Base-by-base conservation (phyloP, 345 rosid species). In the Rhizophora apiculata region DNA sequence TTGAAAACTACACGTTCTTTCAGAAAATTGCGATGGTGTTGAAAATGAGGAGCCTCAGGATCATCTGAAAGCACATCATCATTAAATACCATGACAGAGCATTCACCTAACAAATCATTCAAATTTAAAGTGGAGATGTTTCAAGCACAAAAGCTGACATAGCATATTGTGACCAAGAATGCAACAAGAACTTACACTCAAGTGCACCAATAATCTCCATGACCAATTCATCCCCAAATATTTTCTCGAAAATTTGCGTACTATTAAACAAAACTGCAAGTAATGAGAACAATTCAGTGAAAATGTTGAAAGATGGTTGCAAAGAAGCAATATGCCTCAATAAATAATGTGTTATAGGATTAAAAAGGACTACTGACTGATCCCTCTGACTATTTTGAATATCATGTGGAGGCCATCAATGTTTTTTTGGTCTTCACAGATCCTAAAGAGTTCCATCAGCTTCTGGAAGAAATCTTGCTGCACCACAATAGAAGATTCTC, bases 201-300 rank as follows among this genome's bases (percentile, higher is more conserved):
- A 94, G 97, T 62, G 96, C 83, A 64, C 97, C 96, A 54, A 94
- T 82, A 66, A 87, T 80, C 75, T 89, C 91, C 91, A 94, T 85
- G 78, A 94, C 85, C 77, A 89, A 78, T 62, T 87, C 90, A 83
- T 91, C 93, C 77, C 87, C 96, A 65, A 89, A 86, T 63, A 91
- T 79, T 81, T 82, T 89, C 76, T 88, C 93, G 66, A 91, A 86
- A 65, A 94, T 84, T 79, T 84, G 91, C 76, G 82, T 79, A 75
- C 82, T 91, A 72, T 89, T 91, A 70, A 94, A 85, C 70, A 87
- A 74, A 80, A 94, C 98, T 94, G 90, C 86, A 64, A 24, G 68
- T 60, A 68, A 74, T 49, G 64, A 43, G 58, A 74, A 49, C 67
- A 5, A 80, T 56, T 62, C 4, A 31, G 46, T 67, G 65, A 20